Conservation (phyloP, 768 basidiomycete genomes). For the Mycena vulgaris region DNA sequence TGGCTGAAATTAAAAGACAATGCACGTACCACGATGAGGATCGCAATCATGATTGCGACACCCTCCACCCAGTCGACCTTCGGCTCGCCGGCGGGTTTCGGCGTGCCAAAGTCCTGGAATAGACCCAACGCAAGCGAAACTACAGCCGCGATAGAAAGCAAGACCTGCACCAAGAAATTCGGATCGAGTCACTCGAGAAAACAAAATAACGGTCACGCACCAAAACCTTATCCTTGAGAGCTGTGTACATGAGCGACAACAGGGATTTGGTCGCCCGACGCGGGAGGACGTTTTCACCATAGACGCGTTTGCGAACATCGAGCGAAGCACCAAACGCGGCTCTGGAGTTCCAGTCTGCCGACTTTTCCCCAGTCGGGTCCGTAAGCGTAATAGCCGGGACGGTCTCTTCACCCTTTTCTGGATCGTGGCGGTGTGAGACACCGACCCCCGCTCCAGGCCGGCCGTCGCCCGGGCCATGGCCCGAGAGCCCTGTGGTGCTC, state of each 20-base stretch:
- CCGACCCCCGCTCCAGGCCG: slow-evolving; percentile 40
- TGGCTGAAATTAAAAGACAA: slow-evolving; percentile 23
- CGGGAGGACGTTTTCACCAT: slow-evolving; percentile 84
- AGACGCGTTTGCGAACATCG: slow-evolving; percentile 76
- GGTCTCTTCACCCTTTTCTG: slow-evolving; percentile 40
- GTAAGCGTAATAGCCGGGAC: slow-evolving; percentile 58
- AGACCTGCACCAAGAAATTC: slow-evolving; percentile 65
- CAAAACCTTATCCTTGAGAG: slow-evolving; percentile 92
- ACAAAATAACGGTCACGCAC: slow-evolving; percentile 59
- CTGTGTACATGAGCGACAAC: slow-evolving; percentile 86
- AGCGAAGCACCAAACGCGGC: slow-evolving; percentile 62
- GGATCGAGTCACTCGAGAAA: neutral
- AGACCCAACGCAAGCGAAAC: slow-evolving; percentile 95
- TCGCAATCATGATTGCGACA: slow-evolving; percentile 84
- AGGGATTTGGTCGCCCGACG: slow-evolving; percentile 78
- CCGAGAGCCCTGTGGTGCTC: slow-evolving; percentile 22
- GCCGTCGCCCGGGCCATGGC: slow-evolving; percentile 40
- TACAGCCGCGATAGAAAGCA: slow-evolving; percentile 93
- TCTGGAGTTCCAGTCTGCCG: slow-evolving; percentile 33
- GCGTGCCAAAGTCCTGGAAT: slow-evolving; percentile 92
- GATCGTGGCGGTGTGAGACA: slow-evolving; percentile 46
- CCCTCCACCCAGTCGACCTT: slow-evolving; percentile 98
- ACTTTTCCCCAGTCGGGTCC: slow-evolving; percentile 53
- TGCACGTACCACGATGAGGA: slow-evolving; percentile 77
- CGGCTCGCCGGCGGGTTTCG: slow-evolving; percentile 70